phyloP scores from a whole-genome alignment of 2,329 filamentous ascomycete species.

The Beauveria australis region DNA sequence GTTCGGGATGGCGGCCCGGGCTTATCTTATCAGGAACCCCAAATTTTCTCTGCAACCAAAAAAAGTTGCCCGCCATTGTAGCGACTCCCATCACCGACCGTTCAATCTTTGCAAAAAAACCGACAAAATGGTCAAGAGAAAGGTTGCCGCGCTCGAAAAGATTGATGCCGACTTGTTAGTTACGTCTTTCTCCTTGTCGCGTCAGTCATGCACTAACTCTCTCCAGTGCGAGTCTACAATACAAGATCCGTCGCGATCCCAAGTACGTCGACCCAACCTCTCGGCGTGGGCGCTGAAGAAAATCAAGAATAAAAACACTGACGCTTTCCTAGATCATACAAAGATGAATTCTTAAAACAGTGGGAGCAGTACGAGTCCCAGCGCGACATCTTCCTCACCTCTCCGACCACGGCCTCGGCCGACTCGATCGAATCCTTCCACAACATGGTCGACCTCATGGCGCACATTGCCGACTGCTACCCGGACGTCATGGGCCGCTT shows the following conservation, averaged over 20 bases:
- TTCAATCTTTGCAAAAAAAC: background rate
- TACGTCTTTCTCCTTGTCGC: background rate
- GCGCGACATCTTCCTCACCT: slow-evolving; percentile 81
- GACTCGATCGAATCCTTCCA: slow-evolving; percentile 76
- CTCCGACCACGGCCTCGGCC: slow-evolving; percentile 68
- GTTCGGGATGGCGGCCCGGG: no score
- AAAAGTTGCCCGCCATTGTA: slow-evolving; percentile 9
- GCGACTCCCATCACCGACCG: background rate
- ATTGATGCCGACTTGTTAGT: slow-evolving; percentile 77
- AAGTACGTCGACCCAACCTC: slow-evolving; percentile 40
- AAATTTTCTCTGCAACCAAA: slow-evolving; percentile 3
- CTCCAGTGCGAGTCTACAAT: slow-evolving; percentile 70
- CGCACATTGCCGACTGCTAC: slow-evolving; percentile 91
- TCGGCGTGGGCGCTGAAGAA: background rate
- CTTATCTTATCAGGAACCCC: slow-evolving; percentile 4
- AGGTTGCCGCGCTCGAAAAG: slow-evolving; percentile 88
- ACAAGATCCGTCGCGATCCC: slow-evolving; percentile 84
- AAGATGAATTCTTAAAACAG: slow-evolving; percentile 79
- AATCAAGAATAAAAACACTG: background rate
- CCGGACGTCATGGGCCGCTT: slow-evolving; percentile 71
- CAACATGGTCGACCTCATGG: slow-evolving; percentile 87
- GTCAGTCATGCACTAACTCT: slow-evolving; percentile 19
- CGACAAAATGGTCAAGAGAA: slow-evolving; percentile 70
- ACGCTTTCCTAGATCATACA: slow-evolving; percentile 58
- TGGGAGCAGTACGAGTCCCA: slow-evolving; percentile 89